phyloP scores from a whole-genome alignment of 495 filamentous ascomycete species.

The Pseudoneurospora amorphoporcata region DNA sequence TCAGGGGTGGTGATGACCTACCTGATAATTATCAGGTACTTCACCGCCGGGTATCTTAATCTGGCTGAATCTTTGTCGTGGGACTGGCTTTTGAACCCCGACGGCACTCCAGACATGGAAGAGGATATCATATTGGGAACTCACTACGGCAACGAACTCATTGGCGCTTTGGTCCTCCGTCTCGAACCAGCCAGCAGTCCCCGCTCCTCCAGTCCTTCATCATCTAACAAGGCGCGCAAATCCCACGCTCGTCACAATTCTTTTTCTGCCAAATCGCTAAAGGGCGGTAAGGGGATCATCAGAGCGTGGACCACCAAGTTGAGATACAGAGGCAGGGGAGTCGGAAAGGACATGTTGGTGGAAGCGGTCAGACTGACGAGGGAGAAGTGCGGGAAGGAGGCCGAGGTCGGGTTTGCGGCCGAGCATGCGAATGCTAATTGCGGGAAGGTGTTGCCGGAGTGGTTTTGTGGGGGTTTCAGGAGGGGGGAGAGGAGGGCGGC shows the following conservation, averaged over 20 bases:
- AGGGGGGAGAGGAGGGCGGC: constrained; percentile 44
- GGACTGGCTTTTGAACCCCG: constrained; percentile 23
- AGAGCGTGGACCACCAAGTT: constrained; percentile 66
- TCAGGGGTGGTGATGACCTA: constrained; percentile 30
- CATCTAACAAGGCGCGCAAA: neutral
- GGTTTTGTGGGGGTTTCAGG: constrained; percentile 50
- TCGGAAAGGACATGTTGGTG: constrained; percentile 59
- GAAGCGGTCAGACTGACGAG: constrained; percentile 50
- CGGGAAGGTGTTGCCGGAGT: constrained; percentile 44
- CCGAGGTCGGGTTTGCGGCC: constrained; percentile 52
- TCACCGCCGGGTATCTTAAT: constrained; percentile 29
- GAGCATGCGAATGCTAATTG: constrained; percentile 53
- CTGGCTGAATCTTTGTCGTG: constrained; percentile 28
- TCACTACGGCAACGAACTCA: constrained; percentile 27
- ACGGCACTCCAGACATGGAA: constrained; percentile 1
- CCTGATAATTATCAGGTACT: constrained; percentile 30
- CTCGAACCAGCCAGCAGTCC: constrained; percentile 19
- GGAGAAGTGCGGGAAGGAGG: constrained; percentile 45
- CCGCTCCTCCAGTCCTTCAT: neutral
- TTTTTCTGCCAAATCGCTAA: neutral
- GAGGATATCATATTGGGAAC: constrained; percentile 34
- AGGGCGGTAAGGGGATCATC: constrained; percentile 45
- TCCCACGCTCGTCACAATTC: neutral
- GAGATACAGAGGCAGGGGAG: constrained; percentile 53
- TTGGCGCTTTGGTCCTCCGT: constrained; percentile 34